Conservation (phyloP, 1,139 yeast genomes). For the Yamadazyma sp. region DNA sequence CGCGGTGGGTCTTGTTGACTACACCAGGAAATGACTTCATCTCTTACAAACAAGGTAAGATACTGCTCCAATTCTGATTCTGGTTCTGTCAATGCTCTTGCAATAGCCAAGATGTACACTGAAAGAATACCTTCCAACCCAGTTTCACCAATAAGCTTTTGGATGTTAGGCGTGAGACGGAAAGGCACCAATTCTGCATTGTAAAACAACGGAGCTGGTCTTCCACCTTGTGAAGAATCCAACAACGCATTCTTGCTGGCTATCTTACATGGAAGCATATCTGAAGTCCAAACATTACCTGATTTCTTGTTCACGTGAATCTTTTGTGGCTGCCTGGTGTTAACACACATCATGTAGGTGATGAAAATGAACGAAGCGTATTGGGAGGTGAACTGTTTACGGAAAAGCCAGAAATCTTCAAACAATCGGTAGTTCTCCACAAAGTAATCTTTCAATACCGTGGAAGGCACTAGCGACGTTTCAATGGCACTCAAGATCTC, state of each 20-base stretch:
- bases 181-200: conserved; percentile 96
- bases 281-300: conserved; percentile 92
- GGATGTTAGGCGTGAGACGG: conserved; percentile 93
- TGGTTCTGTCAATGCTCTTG: conserved; percentile 86
- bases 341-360: conserved; percentile 93
- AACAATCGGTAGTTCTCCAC: conserved; percentile 68
- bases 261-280: conserved; percentile 87
- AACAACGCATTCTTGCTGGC: conserved; percentile 62
- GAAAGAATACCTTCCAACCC: conserved; percentile 90
- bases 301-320: conserved; percentile 78
- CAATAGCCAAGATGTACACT: conserved; percentile 80
- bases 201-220: conserved; percentile 84
- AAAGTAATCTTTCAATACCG: conserved; percentile 71
- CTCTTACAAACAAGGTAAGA: conserved; percentile 88
- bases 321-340: conserved; percentile 91
- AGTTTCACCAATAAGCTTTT: conserved; percentile 88
- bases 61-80: conserved; percentile 88
- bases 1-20: conserved; percentile 74
- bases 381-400: conserved; percentile 92
- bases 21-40: conserved; percentile 93
- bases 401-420: conserved; percentile 96
- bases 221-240: conserved; percentile 54
- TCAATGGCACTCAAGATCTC: conserved; percentile 91
- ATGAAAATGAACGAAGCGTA: conserved; percentile 94
- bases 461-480: conserved; percentile 80